Conservation (phyloP, 139 green algal species). For the Chloropicon primus region DNA sequence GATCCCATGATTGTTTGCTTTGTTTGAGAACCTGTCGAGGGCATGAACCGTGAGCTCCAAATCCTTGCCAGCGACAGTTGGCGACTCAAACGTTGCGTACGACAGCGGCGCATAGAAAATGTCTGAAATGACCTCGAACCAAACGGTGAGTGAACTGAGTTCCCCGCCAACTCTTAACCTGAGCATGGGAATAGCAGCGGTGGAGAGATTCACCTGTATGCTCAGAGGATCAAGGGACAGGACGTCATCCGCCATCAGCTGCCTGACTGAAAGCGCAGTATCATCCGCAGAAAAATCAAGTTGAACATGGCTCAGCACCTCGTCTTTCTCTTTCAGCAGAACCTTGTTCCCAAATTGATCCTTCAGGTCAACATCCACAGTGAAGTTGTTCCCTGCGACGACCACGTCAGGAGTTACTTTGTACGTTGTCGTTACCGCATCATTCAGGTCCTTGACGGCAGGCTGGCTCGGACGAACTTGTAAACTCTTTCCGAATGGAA, state of each 20-base stretch:
- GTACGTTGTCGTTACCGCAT: not conserved
- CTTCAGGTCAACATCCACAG: not conserved
- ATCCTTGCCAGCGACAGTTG: not conserved
- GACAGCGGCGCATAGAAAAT: not conserved
- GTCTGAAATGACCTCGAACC: not conserved
- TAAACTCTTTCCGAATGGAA: not conserved
- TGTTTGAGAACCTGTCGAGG: not conserved
- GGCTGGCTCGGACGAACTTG: not conserved
- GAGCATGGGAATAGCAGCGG: not conserved
- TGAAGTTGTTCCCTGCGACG: not conserved
- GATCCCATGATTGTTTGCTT: not conserved
- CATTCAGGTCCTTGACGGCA: not conserved
- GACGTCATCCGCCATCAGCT: not conserved
- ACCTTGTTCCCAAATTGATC: not conserved
- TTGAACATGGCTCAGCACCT: not conserved
- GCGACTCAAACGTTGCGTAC: not conserved
- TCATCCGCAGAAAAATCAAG: not conserved
- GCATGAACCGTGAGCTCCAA: not conserved
- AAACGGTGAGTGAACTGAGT: not conserved
- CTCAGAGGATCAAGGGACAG: not conserved
- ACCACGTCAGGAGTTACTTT: not conserved
- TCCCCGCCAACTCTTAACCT: not conserved
- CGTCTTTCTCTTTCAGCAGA: not conserved
- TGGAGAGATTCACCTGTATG: not conserved
- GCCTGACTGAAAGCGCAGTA: not conserved